Evolutionary conservation across 352 stramenopile genomes (phyloP).

Genomic region (Globisporangium heterothallicum): DNA sequence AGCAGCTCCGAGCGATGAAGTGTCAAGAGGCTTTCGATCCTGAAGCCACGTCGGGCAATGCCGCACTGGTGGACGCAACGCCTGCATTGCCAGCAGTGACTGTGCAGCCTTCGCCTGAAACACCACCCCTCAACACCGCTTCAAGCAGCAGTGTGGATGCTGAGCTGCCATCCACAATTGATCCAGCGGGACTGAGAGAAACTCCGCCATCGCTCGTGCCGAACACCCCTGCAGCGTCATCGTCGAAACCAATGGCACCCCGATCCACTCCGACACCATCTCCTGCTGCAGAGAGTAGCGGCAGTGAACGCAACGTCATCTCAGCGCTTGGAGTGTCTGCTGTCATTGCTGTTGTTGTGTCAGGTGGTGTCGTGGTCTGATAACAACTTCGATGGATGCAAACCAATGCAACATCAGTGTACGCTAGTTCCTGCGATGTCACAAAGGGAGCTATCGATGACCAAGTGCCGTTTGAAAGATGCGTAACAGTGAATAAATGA

Average conservation of each 20-base stretch:
- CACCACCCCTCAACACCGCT: neutral
- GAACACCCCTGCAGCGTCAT: neutral
- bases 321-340: too few species aligned
- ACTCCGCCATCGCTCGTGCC: constrained; percentile 10
- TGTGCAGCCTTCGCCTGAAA: neutral
- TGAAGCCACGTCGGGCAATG: neutral
- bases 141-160: neutral
- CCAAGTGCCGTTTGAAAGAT: too few species aligned
- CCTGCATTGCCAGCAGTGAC: neutral
- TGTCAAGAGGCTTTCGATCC: constrained; percentile 14
- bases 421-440: too few species aligned
- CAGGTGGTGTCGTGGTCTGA: too few species aligned
- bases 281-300: neutral
- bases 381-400: too few species aligned
- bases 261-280: neutral
- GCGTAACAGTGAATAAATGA: too few species aligned
- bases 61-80: neutral
- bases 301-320: too few species aligned
- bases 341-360: too few species aligned
- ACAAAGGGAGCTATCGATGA: too few species aligned
- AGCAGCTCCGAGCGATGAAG: constrained; percentile 15
- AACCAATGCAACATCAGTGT: too few species aligned
- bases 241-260: neutral
- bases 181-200: constrained; percentile 2
- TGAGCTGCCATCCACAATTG: constrained; percentile 5